Conservation (phyloP, 805 yeast species). For the Saccharomyces paradoxus region DNA sequence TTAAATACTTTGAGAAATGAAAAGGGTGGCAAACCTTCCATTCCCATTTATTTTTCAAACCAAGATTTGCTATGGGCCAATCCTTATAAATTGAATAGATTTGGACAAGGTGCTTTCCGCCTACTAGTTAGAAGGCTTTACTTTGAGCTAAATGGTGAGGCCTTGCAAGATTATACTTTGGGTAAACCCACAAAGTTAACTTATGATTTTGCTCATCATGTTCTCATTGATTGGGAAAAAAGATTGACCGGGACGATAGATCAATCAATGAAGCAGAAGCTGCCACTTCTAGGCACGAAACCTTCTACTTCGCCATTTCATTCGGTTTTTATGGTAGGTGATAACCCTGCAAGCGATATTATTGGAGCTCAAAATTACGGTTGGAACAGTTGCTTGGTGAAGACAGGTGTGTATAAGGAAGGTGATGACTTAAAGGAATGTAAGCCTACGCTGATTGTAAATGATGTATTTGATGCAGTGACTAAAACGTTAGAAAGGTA, state of each 20-base stretch:
- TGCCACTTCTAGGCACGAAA: slow-evolving; percentile 40
- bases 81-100: slow-evolving; percentile 65
- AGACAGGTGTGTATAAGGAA: slow-evolving; percentile 80
- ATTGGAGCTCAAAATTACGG: slow-evolving; percentile 81
- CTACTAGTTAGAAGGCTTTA: slow-evolving; percentile 55
- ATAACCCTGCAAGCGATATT: slow-evolving; percentile 90
- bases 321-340: slow-evolving; percentile 91
- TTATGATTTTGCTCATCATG: slow-evolving; percentile 75
- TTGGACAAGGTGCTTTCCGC: slow-evolving; percentile 87
- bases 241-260: slow-evolving; percentile 26
- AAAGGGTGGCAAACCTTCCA: slow-evolving; percentile 37
- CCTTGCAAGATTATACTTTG: slow-evolving; percentile 47
- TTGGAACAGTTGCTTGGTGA: slow-evolving; percentile 79
- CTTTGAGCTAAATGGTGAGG: slow-evolving; percentile 35
- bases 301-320: slow-evolving; percentile 40
- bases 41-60: slow-evolving; percentile 74
- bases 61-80: slow-evolving; percentile 85
- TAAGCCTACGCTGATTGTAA: slow-evolving; percentile 42
- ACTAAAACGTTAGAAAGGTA: slow-evolving; percentile 16
- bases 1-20: slow-evolving; percentile 50
- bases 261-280: slow-evolving; percentile 18
- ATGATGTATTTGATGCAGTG: slow-evolving; percentile 48
- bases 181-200: slow-evolving; percentile 80
- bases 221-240: slow-evolving; percentile 46
- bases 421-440: slow-evolving; percentile 36